Percentiles rank a stretch among this genome's conserved stretches.
Conservation (phyloP, 2,329 filamentous ascomycete species). For the Biscogniauxia mediterranea region DNA sequence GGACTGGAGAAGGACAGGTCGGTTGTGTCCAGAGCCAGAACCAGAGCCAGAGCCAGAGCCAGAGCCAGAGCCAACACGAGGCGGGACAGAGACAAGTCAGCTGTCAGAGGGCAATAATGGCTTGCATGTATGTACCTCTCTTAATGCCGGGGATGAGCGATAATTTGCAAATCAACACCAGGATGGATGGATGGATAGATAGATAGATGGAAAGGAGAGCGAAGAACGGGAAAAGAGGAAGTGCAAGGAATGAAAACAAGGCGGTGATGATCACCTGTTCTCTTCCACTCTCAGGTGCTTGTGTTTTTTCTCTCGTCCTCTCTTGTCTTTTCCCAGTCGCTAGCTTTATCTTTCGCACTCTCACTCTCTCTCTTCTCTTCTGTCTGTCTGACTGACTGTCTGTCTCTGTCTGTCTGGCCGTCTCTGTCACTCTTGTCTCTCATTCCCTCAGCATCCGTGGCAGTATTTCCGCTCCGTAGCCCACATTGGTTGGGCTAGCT, state of each 20-base stretch:
- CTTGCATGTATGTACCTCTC: constrained; percentile 1
- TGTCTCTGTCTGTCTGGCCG: neutral
- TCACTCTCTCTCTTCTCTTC: neutral
- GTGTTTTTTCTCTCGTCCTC: neutral
- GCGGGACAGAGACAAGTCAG: constrained; percentile 9
- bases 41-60: neutral
- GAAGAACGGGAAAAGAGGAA: neutral
- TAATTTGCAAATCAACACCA: constrained; percentile 2
- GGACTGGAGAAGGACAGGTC: neutral
- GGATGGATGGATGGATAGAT: neutral
- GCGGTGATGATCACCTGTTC: constrained; percentile 7
- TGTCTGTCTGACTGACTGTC: neutral
- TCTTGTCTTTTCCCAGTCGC: too few species aligned
- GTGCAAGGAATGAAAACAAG: neutral
- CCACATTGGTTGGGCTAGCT: neutral
- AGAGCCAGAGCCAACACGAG: neutral
- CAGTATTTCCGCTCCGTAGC: neutral
- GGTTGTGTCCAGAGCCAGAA: neutral
- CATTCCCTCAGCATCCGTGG: constrained; percentile 1
- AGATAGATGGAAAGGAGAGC: neutral
- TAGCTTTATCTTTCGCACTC: neutral
- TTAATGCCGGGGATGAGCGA: constrained; percentile 1
- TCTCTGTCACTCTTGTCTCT: neutral
- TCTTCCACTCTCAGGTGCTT: neutral
- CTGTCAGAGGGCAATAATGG: constrained; percentile 11